Evolutionary conservation across 805 yeast genomes (phyloP).

Genomic region (Saturnispora ahearnii): DNA sequence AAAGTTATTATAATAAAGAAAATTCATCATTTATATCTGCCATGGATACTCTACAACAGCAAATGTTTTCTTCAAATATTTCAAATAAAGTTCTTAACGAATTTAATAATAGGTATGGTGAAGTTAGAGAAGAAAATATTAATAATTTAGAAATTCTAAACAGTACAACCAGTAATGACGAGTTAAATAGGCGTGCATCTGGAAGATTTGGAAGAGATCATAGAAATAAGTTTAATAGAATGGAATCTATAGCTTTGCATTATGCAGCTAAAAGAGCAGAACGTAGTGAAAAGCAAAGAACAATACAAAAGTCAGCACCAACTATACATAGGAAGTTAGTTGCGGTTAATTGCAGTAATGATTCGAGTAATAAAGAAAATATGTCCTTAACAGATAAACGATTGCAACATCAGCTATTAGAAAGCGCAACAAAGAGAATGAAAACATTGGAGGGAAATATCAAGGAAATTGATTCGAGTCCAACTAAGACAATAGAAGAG

Average conservation of each 20-base stretch:
- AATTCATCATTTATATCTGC: conserved; percentile 22
- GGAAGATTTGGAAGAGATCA: conserved; percentile 37
- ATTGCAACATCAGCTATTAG: conserved; percentile 14
- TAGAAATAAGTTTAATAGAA: conserved; percentile 37
- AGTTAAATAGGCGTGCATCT: conserved; percentile 21
- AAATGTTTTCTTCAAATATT: conserved; percentile 40
- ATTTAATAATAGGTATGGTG: conserved; percentile 33
- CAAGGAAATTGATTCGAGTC: conserved; percentile 25
- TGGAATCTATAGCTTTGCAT: conserved; percentile 43
- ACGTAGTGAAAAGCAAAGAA: conserved; percentile 3
- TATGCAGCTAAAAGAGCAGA: conserved; percentile 33
- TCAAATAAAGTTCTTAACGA: conserved; percentile 38
- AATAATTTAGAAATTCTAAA: conserved; percentile 20
- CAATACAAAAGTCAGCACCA: neutral
- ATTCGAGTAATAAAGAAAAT: neutral
- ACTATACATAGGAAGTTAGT: conserved; percentile 1
- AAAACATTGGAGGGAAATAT: conserved; percentile 19
- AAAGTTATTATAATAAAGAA: conserved; percentile 25
- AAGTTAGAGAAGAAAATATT: conserved; percentile 27
- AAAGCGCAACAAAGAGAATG: conserved; percentile 26
- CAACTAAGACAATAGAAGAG: conserved; percentile 22
- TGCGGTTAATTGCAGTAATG: neutral
- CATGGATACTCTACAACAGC: conserved; percentile 31
- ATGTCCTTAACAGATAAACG: conserved; percentile 22
- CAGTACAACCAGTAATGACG: conserved; percentile 17